Evolutionary conservation across 345 rosid genomes (phyloP).

Genomic region (Punica granatum): DNA sequence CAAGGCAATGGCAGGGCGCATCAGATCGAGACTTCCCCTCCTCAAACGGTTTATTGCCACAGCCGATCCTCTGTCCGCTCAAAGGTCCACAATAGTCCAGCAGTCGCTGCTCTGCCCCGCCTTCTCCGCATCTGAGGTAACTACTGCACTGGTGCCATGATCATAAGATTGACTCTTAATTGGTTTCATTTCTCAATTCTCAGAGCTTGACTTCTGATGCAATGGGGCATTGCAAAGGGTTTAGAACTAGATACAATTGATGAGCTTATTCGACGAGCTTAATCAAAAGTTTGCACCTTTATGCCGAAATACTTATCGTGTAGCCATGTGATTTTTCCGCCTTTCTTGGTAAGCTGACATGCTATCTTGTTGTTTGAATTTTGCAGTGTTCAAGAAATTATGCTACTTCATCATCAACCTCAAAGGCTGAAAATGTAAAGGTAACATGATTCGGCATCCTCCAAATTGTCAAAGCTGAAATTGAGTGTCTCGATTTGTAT

Average conservation of each 20-base stretch:
- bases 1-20: slow-evolving; percentile 58
- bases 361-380: slow-evolving; percentile 1
- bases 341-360: not conserved
- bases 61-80: slow-evolving; percentile 32
- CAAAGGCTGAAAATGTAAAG: slow-evolving; percentile 52
- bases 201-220: not conserved
- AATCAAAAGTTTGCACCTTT: not conserved
- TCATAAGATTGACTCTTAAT: not conserved
- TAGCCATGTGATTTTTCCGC: not conserved
- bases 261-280: too few species aligned
- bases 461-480: not conserved
- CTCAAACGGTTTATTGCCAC: slow-evolving; percentile 27
- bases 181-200: not conserved
- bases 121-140: slow-evolving; percentile 37
- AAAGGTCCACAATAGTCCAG: slow-evolving; percentile 26
- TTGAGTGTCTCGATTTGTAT: not conserved
- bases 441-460: slow-evolving; percentile 25
- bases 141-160: not conserved
- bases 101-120: slow-evolving; percentile 28
- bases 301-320: not conserved
- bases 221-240: not conserved
- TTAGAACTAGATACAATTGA: not conserved
- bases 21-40: slow-evolving; percentile 63
- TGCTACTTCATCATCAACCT: slow-evolving; percentile 40
- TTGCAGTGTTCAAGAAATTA: slow-evolving; percentile 48